A percentile compares a stretch with the other conserved stretches of the same genome.
Conservation (phyloP, 2,329 filamentous ascomycete genomes). For the Bipolaris gigantea region DNA sequence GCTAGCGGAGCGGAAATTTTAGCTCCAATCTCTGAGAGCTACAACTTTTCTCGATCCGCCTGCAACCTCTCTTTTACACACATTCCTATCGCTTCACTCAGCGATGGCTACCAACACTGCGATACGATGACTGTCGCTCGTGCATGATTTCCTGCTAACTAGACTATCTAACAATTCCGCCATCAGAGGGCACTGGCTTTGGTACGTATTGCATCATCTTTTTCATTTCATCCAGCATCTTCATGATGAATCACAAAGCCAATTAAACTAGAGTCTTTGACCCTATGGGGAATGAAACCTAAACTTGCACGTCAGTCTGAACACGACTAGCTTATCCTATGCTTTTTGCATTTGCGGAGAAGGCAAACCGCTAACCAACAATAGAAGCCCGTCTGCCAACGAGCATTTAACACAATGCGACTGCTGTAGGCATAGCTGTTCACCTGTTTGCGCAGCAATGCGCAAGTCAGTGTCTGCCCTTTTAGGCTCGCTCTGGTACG, state of each 20-base stretch:
- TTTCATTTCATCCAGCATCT: conserved; percentile 13
- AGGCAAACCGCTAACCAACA: conserved; percentile 20
- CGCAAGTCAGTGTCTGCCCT: background rate
- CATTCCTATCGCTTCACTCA: conserved; percentile 6
- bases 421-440: background rate
- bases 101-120: conserved; percentile 4
- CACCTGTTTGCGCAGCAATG: background rate
- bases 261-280: conserved; percentile 53
- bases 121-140: background rate
- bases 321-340: conserved; percentile 17
- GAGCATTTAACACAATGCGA: background rate
- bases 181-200: conserved; percentile 3
- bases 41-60: conserved; percentile 16
- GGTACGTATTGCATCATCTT: conserved; percentile 17
- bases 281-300: conserved; percentile 48
- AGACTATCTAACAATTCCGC: background rate
- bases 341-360: background rate
- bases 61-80: conserved; percentile 12
- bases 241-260: conserved; percentile 48
- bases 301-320: conserved; percentile 51
- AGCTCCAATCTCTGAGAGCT: conserved; percentile 20
- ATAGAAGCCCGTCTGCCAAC: background rate
- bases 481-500: conserved; percentile 4
- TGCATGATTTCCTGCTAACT: background rate
- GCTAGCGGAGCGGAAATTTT: conserved; percentile 26